Conservation (phyloP, 805 yeast species). For the Nakazawaea laoshanensis region DNA sequence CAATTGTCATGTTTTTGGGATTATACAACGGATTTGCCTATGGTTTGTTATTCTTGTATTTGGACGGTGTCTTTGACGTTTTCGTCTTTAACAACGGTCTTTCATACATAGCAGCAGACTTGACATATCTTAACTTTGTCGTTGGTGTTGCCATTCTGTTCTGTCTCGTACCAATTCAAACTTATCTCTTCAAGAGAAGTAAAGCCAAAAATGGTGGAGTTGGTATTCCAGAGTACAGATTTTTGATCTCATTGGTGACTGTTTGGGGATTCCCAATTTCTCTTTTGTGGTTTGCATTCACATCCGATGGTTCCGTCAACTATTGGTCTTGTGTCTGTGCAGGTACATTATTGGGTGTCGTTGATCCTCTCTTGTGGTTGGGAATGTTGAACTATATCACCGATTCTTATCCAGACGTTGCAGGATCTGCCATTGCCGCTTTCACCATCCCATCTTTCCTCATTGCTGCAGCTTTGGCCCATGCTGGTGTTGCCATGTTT, state of each 20-base stretch:
- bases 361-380: conserved; percentile 26
- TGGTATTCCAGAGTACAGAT: conserved; percentile 26
- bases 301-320: conserved; percentile 20
- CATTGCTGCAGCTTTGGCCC: conserved; percentile 26
- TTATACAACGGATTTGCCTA: conserved; percentile 27
- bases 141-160: conserved; percentile 23
- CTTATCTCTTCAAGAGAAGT: conserved; percentile 20
- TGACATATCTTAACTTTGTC: conserved; percentile 25
- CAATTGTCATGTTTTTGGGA: conserved; percentile 24
- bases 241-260: conserved; percentile 21
- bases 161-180: conserved; percentile 22
- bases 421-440: conserved; percentile 27
- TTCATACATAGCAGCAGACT: conserved; percentile 22
- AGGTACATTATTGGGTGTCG: conserved; percentile 22
- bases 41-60: conserved; percentile 25
- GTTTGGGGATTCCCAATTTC: conserved; percentile 29
- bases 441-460: conserved; percentile 27
- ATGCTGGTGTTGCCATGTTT: conserved; percentile 30
- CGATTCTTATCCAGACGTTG: conserved; percentile 24
- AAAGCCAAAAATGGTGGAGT: conserved; percentile 23
- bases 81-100: conserved; percentile 24
- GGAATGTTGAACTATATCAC: conserved; percentile 26
- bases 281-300: conserved; percentile 26
- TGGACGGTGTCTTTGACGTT: conserved; percentile 26
- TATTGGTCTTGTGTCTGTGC: conserved; percentile 28